Base-by-base conservation (phyloP, 2,329 filamentous ascomycete species). In the Beauveria asiatica region DNA sequence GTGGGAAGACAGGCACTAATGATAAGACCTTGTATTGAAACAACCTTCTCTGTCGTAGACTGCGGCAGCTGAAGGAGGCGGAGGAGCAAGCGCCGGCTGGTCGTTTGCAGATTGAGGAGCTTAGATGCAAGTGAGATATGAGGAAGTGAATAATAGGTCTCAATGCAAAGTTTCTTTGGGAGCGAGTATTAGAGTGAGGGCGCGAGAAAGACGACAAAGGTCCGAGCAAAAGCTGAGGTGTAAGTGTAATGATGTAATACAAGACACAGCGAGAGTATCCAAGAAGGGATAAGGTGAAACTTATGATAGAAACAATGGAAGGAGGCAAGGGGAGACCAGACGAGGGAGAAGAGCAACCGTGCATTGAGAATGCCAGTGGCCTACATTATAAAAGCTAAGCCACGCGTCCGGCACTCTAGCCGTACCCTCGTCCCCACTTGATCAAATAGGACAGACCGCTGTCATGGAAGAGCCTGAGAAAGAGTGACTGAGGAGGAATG, bases 111-210 rank as follows among this genome's bases (percentile, higher is more conserved):
- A 69, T 73, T 69, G 69, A 68, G 72, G 72, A 54, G 27, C 33
- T 72, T 73, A 74, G 75, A 76, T 76, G 72, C 75, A 78, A 77
- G 74, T 73, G 76, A 78, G 76, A 76, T 72, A 78, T 73, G 73
- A 71, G 72, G 74, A 77, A 87, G 84, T 84, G 84, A 87, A 83
- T 85, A 84, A 86, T 83, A 85, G 83, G 84, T 86, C 83, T 80
- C 84, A 76, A 80, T 84, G 83, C 87, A 84, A 84, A 84, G 83
- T 86, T 86, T 84, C 83, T n/a, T n/a, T 84, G 81, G 73, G 70
- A 70, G 70, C 50, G 60, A 59, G 50, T 30, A 52, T 66, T 66
- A 66, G 67, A 71, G 72, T 66, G 61, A 66, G 67, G 68, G 72
- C 70, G 46, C 37, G 27, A 42, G 71, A 70, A 69, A 71, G 70